Evolutionary conservation across 1,284 basidiomycete species (phyloP), one percentile per base, ranked within the genome.

Genomic region (Violaceomyces palustris): DNA sequence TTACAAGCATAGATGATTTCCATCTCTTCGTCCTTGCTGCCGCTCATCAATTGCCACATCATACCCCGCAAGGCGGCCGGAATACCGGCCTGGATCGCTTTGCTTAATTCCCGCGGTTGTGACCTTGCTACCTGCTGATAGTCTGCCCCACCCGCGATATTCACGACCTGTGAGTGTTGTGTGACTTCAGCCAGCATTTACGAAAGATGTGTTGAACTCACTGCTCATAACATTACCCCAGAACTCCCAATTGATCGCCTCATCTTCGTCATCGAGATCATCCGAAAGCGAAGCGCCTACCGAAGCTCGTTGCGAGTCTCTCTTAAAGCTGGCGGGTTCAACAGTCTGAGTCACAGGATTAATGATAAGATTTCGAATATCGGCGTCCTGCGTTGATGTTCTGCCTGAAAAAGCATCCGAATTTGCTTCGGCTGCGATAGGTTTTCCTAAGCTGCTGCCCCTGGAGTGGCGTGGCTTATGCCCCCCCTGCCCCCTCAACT

Each of bases 21-120:
- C 18, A 97, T 79, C 59, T 86, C 85, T 6, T 80, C 77, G 64
- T 96, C 89, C 75, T 99, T 6, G 88, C 88, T 22, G 86, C 88
- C 42, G 38, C 49, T 89, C 91, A 98, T 96, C 73, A 97, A 80
- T 74, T 98, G 93, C 93, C 93, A 98, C 76, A 94, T 85, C 83
- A 96, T 92, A 18, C 92, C 92, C 35, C 92, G 82, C 29, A 90
- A 74, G 0, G 84, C 81, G 27, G 83, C 78, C 1, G 92, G 94
- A 25, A 99, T 90, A 1, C 93, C 93, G 45, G 80, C 80, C 65
- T 94, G 90, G 48, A 99, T 98, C 1, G 91, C 93, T 58, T 80
- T 79, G 6, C 88, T 88, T 15, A 99, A 78, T 48, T 86, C 81
- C 1, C 59, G 50, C 1, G 70, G 70, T 12, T 57, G 52, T 2